Base-by-base conservation (phyloP, 2,329 filamentous ascomycete genomes). In the Xylariales sp. region DNA sequence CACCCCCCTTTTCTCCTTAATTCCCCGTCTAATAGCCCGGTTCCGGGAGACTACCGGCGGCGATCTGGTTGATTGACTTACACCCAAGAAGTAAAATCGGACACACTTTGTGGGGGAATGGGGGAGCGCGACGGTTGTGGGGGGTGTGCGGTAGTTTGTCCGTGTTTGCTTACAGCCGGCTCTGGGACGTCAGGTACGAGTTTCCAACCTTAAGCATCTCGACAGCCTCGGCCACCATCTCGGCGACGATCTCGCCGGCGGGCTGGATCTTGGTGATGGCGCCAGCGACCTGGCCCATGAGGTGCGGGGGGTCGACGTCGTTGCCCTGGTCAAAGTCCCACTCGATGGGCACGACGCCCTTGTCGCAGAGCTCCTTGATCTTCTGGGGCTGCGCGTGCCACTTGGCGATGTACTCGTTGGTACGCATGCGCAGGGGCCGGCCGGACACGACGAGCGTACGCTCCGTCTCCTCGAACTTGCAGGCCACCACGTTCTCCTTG, bases 231-330 rank as follows among this genome's bases (percentile, higher is more conserved):
- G 66, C 64, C 8, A 95, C 86, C 88, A 97, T 96, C 49, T 94
- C 88, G 43, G 81, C 76, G n/a, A 97, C 81, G 66, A 97, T 95
- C 47, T 83, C 75, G 32, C 69, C 76, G 0, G 91, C 91, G 0
- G 90, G 88, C 68, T 93, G 81, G 42, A 96, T 78, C 48, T 83
- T 79, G 23, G 67, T 62, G 40, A 96, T 86, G 1, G 82, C 74
- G 2, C 85, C 90, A 1, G 88, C 86, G 7, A 96, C 90, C 66
- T 95, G 88, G 1, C 91, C 91, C 91, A 96, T 96, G 54, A 96
- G 59, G 62, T 91, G 89, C 11, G 91, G 91, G 40, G 85, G 69
- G 55, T 96, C 91, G 11, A 95, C 69, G 28, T 95, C 88, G 39
- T 81, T 83, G 1, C 84, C 85, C 38, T 88, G 74, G 34, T 95